These are phyloP conservation scores for Hordeum pubiflorum DNA, from an alignment of 202 grass and related monocot species.

Conservation along the genomic window DNA sequence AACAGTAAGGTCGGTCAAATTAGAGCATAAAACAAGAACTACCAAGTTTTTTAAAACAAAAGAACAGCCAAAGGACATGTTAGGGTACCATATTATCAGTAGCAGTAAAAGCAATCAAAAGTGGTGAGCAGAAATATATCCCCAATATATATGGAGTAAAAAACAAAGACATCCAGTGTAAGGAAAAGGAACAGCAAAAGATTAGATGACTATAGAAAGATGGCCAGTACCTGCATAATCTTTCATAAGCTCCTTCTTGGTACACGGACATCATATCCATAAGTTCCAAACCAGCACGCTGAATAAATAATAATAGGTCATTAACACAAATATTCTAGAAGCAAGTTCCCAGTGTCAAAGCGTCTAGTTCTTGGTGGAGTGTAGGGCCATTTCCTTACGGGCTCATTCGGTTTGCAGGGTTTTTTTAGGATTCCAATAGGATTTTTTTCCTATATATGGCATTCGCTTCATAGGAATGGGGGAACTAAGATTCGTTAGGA, in stretches of 20 bases:
- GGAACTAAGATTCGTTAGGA: no score
- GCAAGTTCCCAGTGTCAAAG: background rate
- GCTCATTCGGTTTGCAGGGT: no score
- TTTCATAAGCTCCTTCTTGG: slow-evolving; percentile 99
- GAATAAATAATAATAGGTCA: slow-evolving; percentile 26
- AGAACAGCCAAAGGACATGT: background rate
- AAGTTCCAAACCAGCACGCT: slow-evolving; percentile 99
- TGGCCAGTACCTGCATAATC: slow-evolving; percentile 69
- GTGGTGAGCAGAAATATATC: background rate
- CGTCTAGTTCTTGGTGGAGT: background rate
- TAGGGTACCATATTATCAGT: background rate
- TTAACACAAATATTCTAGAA: slow-evolving; percentile 6
- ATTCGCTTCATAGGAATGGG: no score
- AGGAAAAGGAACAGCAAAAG: slow-evolving; percentile 5
- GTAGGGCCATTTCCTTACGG: background rate
- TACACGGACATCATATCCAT: slow-evolving; percentile 99
- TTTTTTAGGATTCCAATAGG: no score
- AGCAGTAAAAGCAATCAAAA: background rate
- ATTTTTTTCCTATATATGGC: no score
- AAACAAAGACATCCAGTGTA: background rate
- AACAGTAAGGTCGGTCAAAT: background rate
- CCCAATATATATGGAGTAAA: background rate
- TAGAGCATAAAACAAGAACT: background rate
- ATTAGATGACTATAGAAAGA: background rate
- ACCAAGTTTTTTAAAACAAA: background rate